phyloP scores from a whole-genome alignment of 352 stramenopile genomes.

The Pythium volutum region DNA sequence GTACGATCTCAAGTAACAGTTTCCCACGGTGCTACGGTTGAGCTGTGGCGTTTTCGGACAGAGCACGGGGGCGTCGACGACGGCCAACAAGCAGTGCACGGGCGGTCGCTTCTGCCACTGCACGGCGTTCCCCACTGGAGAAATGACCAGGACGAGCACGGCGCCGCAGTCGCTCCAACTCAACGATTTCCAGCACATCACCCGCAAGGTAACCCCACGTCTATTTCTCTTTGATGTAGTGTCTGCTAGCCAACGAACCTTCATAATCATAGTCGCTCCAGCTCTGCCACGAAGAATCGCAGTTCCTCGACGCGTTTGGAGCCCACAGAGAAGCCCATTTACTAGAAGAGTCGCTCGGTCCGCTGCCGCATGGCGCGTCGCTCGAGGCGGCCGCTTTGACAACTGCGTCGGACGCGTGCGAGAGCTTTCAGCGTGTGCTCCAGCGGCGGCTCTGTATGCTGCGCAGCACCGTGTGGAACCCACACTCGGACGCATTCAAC shows the following conservation, averaged over 20 bases:
- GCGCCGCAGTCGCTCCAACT: constrained; percentile 21
- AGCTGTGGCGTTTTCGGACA: constrained; percentile 5
- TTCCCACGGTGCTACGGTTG: neutral
- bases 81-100: constrained; percentile 32
- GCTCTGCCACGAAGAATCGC: constrained; percentile 53
- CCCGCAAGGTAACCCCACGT: constrained; percentile 39
- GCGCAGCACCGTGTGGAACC: constrained; percentile 67
- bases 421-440: constrained; percentile 44
- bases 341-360: neutral
- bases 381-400: neutral
- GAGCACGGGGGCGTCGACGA: constrained; percentile 14
- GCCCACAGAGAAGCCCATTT: constrained; percentile 46
- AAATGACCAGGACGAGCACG: constrained; percentile 25
- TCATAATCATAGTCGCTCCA: constrained; percentile 53
- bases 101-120: constrained; percentile 51
- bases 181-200: constrained; percentile 50
- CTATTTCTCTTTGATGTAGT: neutral
- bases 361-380: constrained; percentile 17
- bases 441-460: constrained; percentile 69
- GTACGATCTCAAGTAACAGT: no score
- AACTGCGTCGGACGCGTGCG: constrained; percentile 3
- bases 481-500: constrained; percentile 54
- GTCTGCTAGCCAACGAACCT: no score
- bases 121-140: constrained; percentile 23
- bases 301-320: constrained; percentile 53